Evolutionary conservation across 2,329 filamentous ascomycete species (phyloP), one percentile per base, ranked within the genome.

Genomic region (Monosporascus ibericus): DNA sequence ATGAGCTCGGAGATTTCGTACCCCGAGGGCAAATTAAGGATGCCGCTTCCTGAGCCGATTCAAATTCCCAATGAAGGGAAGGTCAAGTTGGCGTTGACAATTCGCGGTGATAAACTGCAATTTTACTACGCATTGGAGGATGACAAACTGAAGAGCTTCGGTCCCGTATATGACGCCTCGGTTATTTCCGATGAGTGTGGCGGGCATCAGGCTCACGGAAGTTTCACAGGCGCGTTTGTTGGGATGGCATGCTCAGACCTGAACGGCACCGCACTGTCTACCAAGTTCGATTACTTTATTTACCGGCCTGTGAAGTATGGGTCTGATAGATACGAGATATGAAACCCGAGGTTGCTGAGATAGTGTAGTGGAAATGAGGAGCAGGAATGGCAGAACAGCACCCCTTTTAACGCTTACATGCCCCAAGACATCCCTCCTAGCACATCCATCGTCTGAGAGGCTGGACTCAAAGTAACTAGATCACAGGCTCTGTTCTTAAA

Each of bases 141-240:
- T 0, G 69, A 68, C 6, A 65, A 71, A 25, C 55, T 81, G 54
- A 70, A 72, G 60, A 67, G 73, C 55, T 70, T 85, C 48, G 82
- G 82, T 0, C 78, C 77, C 0, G 75, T 80, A 1, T 76, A 77
- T 44, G 80, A 85, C 58, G 82, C 81, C 0, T 80, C 78, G 6
- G 77, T 85, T 15, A 54, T 85, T 7, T 80, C 75, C 11, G 82
- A 86, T 58, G 82, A 86, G 67, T 85, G 82, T 52, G 82, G 82
- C 9, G 82, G 81, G 0, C 81, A 85, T 55, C 75, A 78, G 55
- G 74, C 70, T 2, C 80, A 85, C 56, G 82, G 82, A 1, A 85
- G 82, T 63, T 86, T 85, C 56, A 85, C 82, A 0, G 82, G 82
- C 0, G 79, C 82, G 0, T 82, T 82, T 68, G 75, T 81, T 0